Conservation (phyloP, 331 rosid genomes). For the Pyrus hybrid region DNA sequence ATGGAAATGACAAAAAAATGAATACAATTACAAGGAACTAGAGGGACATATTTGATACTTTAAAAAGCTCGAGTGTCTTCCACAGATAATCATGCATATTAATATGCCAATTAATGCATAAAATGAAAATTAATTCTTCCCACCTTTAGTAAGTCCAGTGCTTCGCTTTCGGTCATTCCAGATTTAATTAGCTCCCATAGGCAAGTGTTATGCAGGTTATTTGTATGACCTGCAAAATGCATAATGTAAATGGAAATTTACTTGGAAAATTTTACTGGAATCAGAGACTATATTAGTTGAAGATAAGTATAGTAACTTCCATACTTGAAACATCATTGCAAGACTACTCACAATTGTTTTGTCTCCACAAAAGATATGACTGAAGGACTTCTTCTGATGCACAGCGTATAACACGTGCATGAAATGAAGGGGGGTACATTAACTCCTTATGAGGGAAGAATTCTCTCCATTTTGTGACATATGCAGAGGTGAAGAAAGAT, state of each 20-base stretch:
- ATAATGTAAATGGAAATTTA: not conserved
- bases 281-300: not conserved
- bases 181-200: slow-evolving; percentile 46
- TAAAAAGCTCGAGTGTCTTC: not conserved
- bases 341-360: slow-evolving; percentile 45
- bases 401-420: slow-evolving; percentile 49
- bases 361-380: slow-evolving; percentile 73
- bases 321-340: not conserved
- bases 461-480: slow-evolving; percentile 53
- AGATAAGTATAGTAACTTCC: not conserved
- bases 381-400: slow-evolving; percentile 66
- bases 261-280: not conserved
- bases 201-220: slow-evolving; percentile 48
- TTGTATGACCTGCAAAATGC: slow-evolving; percentile 36
- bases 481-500: slow-evolving; percentile 60
- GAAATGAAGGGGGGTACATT: slow-evolving; percentile 47
- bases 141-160: slow-evolving; percentile 37
- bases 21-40: not conserved
- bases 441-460: slow-evolving; percentile 49
- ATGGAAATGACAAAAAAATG: not conserved
- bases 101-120: not conserved
- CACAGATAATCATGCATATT: not conserved
- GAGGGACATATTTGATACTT: not conserved
- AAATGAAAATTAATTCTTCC: not conserved
- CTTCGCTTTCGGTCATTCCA: slow-evolving; percentile 52